Base-by-base conservation (phyloP, 1,139 yeast genomes). In the Eremothecium sinecaudum region DNA sequence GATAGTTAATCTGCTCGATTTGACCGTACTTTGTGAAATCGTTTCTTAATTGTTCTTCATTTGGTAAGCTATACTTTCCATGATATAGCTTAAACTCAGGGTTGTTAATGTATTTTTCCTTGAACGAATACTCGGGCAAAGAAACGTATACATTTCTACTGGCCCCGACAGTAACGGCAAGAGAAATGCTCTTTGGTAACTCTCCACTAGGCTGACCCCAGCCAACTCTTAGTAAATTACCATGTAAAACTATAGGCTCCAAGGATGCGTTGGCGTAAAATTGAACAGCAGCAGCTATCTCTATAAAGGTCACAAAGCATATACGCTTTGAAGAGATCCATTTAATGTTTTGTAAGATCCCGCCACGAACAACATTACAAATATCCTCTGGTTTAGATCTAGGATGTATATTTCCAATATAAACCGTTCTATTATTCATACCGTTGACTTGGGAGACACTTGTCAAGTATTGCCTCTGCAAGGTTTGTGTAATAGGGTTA, bases 141-240 rank as follows among this genome's bases (percentile, higher is more conserved):
- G 92, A 87, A 45, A 81, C 73, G 56, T 81, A 81, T 40, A 81
- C 79, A 53, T 81, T 81, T 63, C 93, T 72, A 38, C 81, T 75
- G 3, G 90, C 92, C 29, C 93, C 93, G 52, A 77, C 73, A 3
- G 84, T 78, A 11, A 80, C 90, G 1, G 90, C 90, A 44, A 81
- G 64, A 18, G 82, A 71, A 40, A 81, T 70, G 6, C 82, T 77
- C 49, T 76, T 79, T 10, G 84, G 78, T 45, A 81, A 62, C 1
- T 83, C 77, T 4, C 92, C 92, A 3, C 82, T 71, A 53, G 79
- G 86, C 50, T 78, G 77, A 35, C 92, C 93, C 93, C 93, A 81
- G 5, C 92, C 92, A 43, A 80, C 78, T 57, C 77, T 79, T 40
- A 79, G 68, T 53, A 80, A 72, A 48, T 82, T 66, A 46, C 79